Conservation (phyloP, 805 yeast species). For the Kurtzmaniella fragi region DNA sequence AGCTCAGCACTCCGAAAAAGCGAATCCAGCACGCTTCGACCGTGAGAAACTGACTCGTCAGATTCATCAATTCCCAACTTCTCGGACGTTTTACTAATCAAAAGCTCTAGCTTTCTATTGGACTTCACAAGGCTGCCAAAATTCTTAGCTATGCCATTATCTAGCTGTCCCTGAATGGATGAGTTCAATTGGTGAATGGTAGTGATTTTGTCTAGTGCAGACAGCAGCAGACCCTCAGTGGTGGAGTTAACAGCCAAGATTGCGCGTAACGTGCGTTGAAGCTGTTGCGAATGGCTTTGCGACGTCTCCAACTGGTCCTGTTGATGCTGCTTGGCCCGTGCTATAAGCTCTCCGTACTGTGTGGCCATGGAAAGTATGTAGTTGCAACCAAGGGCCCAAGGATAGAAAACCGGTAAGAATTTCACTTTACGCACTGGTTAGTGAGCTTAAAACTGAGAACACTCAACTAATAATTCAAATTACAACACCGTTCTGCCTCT, state of each 20-base stretch:
- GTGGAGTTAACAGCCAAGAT: slow-evolving; percentile 22
- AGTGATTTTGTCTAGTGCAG: slow-evolving; percentile 30
- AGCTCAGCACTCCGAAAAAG: slow-evolving; percentile 50
- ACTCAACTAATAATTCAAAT: too few species aligned
- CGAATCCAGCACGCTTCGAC: slow-evolving; percentile 2
- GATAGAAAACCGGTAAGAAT: too few species aligned
- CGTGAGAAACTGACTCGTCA: background rate
- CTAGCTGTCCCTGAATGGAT: slow-evolving; percentile 33
- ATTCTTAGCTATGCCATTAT: slow-evolving; percentile 24
- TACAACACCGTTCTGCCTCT: too few species aligned
- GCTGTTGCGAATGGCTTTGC: slow-evolving; percentile 19
- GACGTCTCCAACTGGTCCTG: slow-evolving; percentile 20
- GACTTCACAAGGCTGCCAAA: slow-evolving; percentile 21
- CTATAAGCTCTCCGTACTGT: slow-evolving; percentile 20
- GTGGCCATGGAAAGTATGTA: slow-evolving; percentile 7
- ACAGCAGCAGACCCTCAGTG: slow-evolving; percentile 8
- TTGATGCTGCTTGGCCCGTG: slow-evolving; percentile 32
- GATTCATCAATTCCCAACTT: slow-evolving; percentile 1
- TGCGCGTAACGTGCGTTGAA: slow-evolving; percentile 17
- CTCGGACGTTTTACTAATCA: slow-evolving; percentile 10
- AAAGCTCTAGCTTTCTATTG: slow-evolving; percentile 18
- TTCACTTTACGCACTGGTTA: too few species aligned
- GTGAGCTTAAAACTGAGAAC: too few species aligned
- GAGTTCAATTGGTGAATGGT: slow-evolving; percentile 35
- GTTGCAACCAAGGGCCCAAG: too few species aligned